Evolutionary conservation across 257 asterid species (phyloP).

Genomic region (Cordia subcordata): DNA sequence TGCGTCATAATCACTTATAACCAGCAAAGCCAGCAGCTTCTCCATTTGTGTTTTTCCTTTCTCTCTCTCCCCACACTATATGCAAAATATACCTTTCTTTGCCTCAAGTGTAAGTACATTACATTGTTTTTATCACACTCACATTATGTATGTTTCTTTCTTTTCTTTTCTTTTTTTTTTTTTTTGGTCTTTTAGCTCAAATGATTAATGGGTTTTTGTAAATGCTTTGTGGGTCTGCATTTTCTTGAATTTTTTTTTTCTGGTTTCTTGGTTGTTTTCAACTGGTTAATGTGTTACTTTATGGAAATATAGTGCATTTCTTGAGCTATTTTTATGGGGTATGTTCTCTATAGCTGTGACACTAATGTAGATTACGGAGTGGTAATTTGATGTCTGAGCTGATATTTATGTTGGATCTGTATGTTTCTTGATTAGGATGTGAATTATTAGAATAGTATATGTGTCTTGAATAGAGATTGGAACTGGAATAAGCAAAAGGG

Average conservation of each 20-base stretch:
- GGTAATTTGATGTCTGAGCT: no score
- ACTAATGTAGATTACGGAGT: no score
- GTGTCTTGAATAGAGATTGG: no score
- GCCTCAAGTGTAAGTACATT: slow-evolving; percentile 51
- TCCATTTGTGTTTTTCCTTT: slow-evolving; percentile 24
- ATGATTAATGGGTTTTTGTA: slow-evolving; percentile 3
- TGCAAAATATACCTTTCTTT: slow-evolving; percentile 55
- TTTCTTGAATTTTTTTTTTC: background rate
- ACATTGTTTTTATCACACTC: slow-evolving; percentile 17
- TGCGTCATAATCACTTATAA: background rate
- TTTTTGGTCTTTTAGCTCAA: background rate
- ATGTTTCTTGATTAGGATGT: no score
- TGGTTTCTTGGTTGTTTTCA: background rate
- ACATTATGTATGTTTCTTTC: background rate
- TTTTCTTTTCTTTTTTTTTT: no score
- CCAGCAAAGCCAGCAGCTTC: background rate
- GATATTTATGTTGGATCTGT: no score
- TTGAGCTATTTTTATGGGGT: no score
- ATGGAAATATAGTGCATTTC: no score
- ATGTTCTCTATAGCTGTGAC: no score
- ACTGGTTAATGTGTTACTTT: no score
- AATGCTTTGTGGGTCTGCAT: background rate
- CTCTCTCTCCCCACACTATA: slow-evolving; percentile 28
- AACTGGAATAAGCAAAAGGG: no score
- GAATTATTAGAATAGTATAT: no score